Evolutionary conservation across 2,329 filamentous ascomycete genomes (phyloP).

Genomic region (Ceratocystis harringtonii): DNA sequence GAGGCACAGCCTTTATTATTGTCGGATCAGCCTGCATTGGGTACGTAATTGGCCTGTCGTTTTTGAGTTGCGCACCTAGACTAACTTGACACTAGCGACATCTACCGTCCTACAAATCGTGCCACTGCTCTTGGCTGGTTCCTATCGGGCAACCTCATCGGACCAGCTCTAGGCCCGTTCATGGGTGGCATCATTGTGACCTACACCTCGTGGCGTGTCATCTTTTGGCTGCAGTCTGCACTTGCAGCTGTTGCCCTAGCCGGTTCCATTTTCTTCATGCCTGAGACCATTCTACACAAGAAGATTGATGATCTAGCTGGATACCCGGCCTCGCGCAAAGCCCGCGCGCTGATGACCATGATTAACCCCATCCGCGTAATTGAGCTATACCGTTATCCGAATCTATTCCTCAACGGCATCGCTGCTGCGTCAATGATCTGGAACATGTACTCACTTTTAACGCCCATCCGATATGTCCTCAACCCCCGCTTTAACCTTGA

Average conservation of each 20-base stretch:
- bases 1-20: constrained; percentile 59
- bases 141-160: constrained; percentile 53
- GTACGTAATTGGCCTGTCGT: constrained; percentile 24
- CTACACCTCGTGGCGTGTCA: constrained; percentile 54
- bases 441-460: constrained; percentile 52
- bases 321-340: constrained; percentile 34
- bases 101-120: constrained; percentile 50
- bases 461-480: constrained; percentile 55
- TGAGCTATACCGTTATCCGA: constrained; percentile 51
- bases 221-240: constrained; percentile 64
- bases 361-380: constrained; percentile 52
- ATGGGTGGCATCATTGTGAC: constrained; percentile 65
- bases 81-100: constrained; percentile 29
- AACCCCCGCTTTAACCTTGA: constrained; percentile 59
- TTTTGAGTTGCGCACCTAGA: background rate
- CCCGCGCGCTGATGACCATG: constrained; percentile 42
- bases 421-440: constrained; percentile 51
- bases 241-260: constrained; percentile 45
- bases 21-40: constrained; percentile 57
- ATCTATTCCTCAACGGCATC: constrained; percentile 44
- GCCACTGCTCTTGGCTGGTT: constrained; percentile 64
- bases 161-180: constrained; percentile 55
- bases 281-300: constrained; percentile 56
- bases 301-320: constrained; percentile 46
- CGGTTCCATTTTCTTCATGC: constrained; percentile 50